A percentile compares a stretch with the other conserved stretches of the same genome.
These are phyloP conservation scores for Neurospora hispaniola DNA, from an alignment of 495 filamentous ascomycete species.

Conservation along the genomic window DNA sequence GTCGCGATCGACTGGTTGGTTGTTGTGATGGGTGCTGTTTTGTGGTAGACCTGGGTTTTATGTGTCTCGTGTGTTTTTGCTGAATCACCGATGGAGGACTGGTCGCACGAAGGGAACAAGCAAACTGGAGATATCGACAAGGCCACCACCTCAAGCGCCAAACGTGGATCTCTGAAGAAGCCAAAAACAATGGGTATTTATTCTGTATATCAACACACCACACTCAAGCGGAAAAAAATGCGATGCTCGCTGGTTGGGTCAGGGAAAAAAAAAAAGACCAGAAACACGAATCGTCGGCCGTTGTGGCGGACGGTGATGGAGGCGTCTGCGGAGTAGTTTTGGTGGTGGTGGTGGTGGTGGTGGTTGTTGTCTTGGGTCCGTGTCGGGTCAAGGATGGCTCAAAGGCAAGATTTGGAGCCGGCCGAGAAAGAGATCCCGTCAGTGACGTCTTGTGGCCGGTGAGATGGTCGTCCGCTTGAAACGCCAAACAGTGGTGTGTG, in stretches of 20 bases:
- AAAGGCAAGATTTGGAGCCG: not conserved
- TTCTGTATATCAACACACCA: not conserved
- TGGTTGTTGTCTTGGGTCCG: not conserved
- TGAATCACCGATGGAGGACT: not conserved
- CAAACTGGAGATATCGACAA: not conserved
- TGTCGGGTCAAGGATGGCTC: not conserved
- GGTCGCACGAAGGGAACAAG: not conserved
- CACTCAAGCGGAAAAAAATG: not conserved
- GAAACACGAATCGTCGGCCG: not conserved
- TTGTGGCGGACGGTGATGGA: not conserved
- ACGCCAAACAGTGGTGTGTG: not conserved
- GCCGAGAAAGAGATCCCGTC: not conserved
- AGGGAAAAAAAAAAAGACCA: not conserved
- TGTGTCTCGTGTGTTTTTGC: not conserved
- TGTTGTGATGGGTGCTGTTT: not conserved
- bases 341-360: not conserved
- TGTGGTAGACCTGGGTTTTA: not conserved
- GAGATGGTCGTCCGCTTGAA: not conserved
- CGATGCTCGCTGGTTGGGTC: not conserved
- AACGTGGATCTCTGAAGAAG: not conserved
- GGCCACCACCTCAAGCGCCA: not conserved
- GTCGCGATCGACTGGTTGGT: not conserved
- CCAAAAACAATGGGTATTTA: not conserved
- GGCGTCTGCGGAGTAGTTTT: not conserved
- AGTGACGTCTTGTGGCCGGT: not conserved